These are phyloP conservation scores for Microdochium trichocladiopsis DNA, from an alignment of 2,329 filamentous ascomycete species.

Conservation along the genomic window DNA sequence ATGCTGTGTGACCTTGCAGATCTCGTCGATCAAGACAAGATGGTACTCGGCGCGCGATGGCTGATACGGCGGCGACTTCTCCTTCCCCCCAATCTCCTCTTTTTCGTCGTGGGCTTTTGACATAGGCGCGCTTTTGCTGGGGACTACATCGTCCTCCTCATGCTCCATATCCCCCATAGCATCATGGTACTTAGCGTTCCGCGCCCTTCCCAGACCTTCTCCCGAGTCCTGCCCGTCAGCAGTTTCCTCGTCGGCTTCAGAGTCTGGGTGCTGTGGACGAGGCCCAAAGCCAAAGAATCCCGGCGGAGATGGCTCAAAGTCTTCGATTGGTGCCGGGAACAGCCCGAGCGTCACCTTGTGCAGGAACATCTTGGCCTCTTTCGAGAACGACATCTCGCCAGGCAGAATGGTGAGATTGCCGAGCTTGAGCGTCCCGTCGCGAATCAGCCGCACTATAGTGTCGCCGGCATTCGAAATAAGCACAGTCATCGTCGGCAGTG, in stretches of 20 bases:
- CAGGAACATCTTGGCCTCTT: conserved; percentile 35
- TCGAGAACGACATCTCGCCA: conserved; percentile 40
- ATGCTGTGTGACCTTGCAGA: conserved; percentile 59
- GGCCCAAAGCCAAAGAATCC: conserved; percentile 28
- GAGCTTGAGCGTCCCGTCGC: conserved; percentile 46
- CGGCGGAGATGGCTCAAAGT: conserved; percentile 28
- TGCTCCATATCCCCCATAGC: conserved; percentile 24
- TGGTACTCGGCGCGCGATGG: conserved; percentile 45
- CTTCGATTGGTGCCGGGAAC: conserved; percentile 28
- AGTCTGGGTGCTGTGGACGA: conserved; percentile 14
- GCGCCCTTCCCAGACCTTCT: conserved; percentile 10
- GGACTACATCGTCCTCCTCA: conserved; percentile 9
- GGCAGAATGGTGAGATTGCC: conserved; percentile 56
- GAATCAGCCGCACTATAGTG: conserved; percentile 63
- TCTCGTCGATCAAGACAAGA: conserved; percentile 64
- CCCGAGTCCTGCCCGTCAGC: conserved; percentile 9
- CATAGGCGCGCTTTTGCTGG: conserved; percentile 3
- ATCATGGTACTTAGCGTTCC: conserved; percentile 11
- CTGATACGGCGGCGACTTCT: conserved; percentile 29
- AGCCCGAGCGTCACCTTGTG: conserved; percentile 33
- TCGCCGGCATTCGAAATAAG: conserved; percentile 79
- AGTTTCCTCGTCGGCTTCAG: conserved; percentile 11
- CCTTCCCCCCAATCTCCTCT: conserved; percentile 12
- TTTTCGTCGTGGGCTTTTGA: conserved; percentile 5
- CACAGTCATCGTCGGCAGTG: conserved; percentile 82